Base-by-base conservation (phyloP, 1,284 basidiomycete genomes). In the Schizophyllum commune region DNA sequence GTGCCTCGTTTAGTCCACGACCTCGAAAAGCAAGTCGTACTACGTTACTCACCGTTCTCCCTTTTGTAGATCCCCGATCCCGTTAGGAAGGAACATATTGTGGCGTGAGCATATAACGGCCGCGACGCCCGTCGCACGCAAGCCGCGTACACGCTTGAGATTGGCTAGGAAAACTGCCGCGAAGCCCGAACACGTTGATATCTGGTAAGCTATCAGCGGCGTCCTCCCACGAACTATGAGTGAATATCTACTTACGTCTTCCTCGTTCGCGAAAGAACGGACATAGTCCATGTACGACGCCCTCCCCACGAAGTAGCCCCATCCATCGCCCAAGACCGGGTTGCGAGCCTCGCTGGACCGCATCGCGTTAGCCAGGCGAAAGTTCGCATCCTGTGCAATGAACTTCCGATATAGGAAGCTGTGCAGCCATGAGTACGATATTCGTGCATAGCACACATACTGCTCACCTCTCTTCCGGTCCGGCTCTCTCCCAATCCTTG, bases 321-420 rank as follows among this genome's bases (percentile, higher is more conserved):
- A 64, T 0, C 64, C 65, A 4, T 34, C n/a, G 4, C 58, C 58
- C 5, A 67, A 54, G 0, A 32, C 33, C 1, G 62, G 65, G 33
- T 67, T 65, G 27, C 51, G 58, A 1, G 20, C 9, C n/a, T 61
- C 55, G 21, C 57, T 61, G 19, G 64, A 65, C 1, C 65, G 58
- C 0, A 61, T 17, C 0, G 58, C 56, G 1, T 63, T 59, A n/a
- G 61, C 63, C 20, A 69, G 59, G 1, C 67, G 63, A 53, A 68
- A 68, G 54, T 62, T 64, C 1, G 68, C 68, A 51, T 69, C 67
- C 0, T 67, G 27, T 0, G 65, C 65, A 0, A 66, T 17, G 32
- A 62, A 64, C 2, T 66, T 34, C 0, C 21, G 59, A 22, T 65
- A 68, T 4, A 62, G 22, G 21, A 55, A 66, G n/a, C 66, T n/a